phyloP scores from a whole-genome alignment of 805 yeast species.

The Candida morakotiae region DNA sequence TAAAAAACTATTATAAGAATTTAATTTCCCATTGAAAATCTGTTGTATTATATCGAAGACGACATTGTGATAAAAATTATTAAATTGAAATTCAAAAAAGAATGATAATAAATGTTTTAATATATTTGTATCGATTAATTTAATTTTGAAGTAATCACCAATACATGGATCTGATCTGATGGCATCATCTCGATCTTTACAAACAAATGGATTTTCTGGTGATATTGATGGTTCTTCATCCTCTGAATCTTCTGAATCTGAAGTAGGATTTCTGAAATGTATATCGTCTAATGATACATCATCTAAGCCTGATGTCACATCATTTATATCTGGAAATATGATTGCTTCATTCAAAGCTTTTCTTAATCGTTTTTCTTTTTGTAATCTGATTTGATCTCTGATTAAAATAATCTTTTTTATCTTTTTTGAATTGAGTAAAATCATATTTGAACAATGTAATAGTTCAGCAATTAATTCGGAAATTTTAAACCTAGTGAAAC shows the following conservation, averaged over 20 bases:
- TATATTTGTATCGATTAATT: conserved; percentile 70
- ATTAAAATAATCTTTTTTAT: conserved; percentile 66
- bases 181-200: conserved; percentile 24
- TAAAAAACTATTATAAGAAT: conserved; percentile 68
- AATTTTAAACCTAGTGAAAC: conserved; percentile 86
- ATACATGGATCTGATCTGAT: conserved; percentile 60
- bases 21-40: conserved; percentile 85
- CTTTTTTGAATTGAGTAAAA: conserved; percentile 70
- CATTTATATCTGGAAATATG: conserved; percentile 21
- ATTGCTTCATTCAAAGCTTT: conserved; percentile 32
- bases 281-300: conserved; percentile 32
- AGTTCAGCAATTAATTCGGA: conserved; percentile 92
- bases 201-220: conserved; percentile 40
- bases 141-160: conserved; percentile 85
- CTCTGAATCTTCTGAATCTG: conserved; percentile 22
- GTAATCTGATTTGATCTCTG: conserved; percentile 61
- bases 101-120: conserved; percentile 63
- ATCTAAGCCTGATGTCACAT: conserved; percentile 35
- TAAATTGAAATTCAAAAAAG: conserved; percentile 91
- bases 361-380: conserved; percentile 40
- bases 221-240: conserved; percentile 44
- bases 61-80: conserved; percentile 93
- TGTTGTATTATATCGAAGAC: conserved; percentile 96
- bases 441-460: conserved; percentile 97
- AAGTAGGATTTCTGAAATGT: conserved; percentile 15